phyloP scores from a whole-genome alignment of 2,329 filamentous ascomycete genomes.

The Fusarium proliferatum region DNA sequence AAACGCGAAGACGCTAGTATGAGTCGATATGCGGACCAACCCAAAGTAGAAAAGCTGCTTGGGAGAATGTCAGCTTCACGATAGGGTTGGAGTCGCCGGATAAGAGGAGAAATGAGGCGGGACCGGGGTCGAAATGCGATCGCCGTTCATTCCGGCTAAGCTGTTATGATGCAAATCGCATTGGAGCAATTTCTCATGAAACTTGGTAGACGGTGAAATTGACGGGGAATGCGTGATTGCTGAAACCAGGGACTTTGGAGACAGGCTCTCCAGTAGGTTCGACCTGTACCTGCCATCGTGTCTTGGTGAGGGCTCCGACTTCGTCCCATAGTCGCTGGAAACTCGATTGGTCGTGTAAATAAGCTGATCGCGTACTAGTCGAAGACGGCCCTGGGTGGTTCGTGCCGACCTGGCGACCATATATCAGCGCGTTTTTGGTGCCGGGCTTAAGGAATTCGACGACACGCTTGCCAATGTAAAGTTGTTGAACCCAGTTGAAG shows the following conservation, averaged over 20 bases:
- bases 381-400: slow-evolving; percentile 39
- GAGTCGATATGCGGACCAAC: slow-evolving; percentile 19
- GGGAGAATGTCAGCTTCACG: slow-evolving; percentile 26
- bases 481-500: slow-evolving; percentile 60
- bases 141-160: slow-evolving; percentile 15
- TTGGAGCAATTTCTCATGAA: slow-evolving; percentile 34
- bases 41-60: slow-evolving; percentile 29
- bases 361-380: slow-evolving; percentile 48
- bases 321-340: slow-evolving; percentile 67
- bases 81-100: slow-evolving; percentile 18
- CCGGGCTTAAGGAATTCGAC: slow-evolving; percentile 59
- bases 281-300: slow-evolving; percentile 60
- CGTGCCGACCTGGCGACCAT: slow-evolving; percentile 63
- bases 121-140: slow-evolving; percentile 11
- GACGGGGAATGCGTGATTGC: slow-evolving; percentile 44
- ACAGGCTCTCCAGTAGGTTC: slow-evolving; percentile 46
- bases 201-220: slow-evolving; percentile 53
- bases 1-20: slow-evolving; percentile 32
- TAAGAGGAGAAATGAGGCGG: slow-evolving; percentile 29
- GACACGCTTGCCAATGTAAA: slow-evolving; percentile 57
- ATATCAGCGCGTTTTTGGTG: slow-evolving; percentile 58
- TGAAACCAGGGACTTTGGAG: slow-evolving; percentile 42
- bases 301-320: slow-evolving; percentile 60
- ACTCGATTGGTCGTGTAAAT: slow-evolving; percentile 60
- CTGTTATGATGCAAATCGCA: background rate